These are phyloP conservation scores for Phycomyces blakesleeanus DNA, from an alignment of 192 early-diverging fungal genomes.

Conservation along the genomic window DNA sequence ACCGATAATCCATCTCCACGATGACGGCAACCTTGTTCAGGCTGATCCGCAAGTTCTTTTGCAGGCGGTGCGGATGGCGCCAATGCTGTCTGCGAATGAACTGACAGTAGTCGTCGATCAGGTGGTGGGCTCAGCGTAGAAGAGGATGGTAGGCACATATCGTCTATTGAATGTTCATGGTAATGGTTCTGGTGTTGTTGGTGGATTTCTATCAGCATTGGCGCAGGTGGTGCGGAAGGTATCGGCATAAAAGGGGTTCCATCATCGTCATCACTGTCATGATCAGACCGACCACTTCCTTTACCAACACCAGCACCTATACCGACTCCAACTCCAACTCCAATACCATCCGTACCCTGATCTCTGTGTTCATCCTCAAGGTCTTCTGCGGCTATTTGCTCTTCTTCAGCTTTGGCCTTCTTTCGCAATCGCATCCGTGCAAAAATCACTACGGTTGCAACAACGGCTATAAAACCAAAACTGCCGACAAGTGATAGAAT, in stretches of 20 bases:
- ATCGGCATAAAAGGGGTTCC: background rate
- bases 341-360: background rate
- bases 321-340: too few species aligned
- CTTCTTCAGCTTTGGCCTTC: background rate
- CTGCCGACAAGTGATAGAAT: conserved; percentile 27
- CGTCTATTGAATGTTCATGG: background rate
- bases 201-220: background rate
- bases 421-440: conserved; percentile 11
- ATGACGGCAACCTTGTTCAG: background rate
- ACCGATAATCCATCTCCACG: background rate
- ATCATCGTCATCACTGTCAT: background rate
- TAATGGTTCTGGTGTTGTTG: background rate
- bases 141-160: background rate
- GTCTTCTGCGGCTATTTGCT: background rate
- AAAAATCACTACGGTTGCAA: conserved; percentile 20
- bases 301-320: background rate
- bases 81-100: conserved; percentile 7
- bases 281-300: background rate
- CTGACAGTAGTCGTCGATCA: conserved; percentile 4
- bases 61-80: conserved; percentile 25
- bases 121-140: background rate
- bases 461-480: conserved; percentile 9
- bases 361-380: background rate
- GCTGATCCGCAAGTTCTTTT: conserved; percentile 12
- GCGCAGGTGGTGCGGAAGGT: conserved; percentile 21